These are phyloP conservation scores for Verruconis gallopava DNA, from an alignment of 2,329 filamentous ascomycete species.

Conservation along the genomic window DNA sequence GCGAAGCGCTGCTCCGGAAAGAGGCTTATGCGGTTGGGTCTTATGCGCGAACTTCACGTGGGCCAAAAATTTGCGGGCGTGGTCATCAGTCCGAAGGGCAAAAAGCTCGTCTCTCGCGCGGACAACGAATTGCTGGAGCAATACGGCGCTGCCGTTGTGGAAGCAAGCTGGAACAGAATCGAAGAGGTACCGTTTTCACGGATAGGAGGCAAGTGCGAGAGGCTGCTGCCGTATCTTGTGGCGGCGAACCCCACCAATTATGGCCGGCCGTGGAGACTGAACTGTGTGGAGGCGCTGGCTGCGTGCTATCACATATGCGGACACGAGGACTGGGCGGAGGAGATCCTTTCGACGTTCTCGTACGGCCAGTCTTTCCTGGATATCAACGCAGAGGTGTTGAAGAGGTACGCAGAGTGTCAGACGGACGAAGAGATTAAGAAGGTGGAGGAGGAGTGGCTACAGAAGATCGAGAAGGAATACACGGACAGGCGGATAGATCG, in stretches of 20 bases:
- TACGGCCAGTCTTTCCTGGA: conserved; percentile 83
- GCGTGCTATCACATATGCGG: conserved; percentile 91
- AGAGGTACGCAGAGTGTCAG: conserved; percentile 70
- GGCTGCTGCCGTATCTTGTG: conserved; percentile 84
- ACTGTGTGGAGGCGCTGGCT: conserved; percentile 89
- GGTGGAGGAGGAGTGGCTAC: conserved; percentile 78
- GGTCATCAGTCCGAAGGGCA: conserved; percentile 91
- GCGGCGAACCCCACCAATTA: conserved; percentile 97
- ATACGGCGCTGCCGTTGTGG: conserved; percentile 87
- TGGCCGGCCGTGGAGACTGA: conserved; percentile 85
- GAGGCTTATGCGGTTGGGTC: conserved; percentile 75
- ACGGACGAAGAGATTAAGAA: conserved; percentile 74
- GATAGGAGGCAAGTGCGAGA: conserved; percentile 87
- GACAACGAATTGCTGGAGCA: conserved; percentile 73
- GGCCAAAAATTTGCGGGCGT: conserved; percentile 88
- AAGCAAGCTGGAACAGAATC: conserved; percentile 92
- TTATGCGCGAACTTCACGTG: conserved; percentile 86
- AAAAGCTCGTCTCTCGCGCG: conserved; percentile 68
- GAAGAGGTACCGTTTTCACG: conserved; percentile 81
- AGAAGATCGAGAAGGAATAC: conserved; percentile 81
- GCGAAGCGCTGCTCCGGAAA: conserved; percentile 95
- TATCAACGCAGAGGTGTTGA: conserved; percentile 74
- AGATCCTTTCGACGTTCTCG: conserved; percentile 69
- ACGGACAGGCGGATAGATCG: conserved; percentile 61
- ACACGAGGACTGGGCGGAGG: conserved; percentile 77